phyloP scores from a whole-genome alignment of 495 filamentous ascomycete species.

The Aspergillus egyptiacus region DNA sequence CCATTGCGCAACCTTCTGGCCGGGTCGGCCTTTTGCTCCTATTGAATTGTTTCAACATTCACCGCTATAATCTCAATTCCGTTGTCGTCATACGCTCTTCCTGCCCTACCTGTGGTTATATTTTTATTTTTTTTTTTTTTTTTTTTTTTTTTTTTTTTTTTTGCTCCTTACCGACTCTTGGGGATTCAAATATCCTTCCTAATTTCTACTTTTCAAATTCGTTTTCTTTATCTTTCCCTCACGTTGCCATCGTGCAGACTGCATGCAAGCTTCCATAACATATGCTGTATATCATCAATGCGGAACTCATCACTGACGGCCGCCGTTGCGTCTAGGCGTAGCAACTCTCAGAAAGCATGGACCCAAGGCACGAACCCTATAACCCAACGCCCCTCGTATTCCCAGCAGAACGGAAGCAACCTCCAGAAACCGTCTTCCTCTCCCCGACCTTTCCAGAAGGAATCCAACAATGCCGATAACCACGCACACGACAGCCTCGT shows the following conservation, averaged over 20 bases:
- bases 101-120: not conserved
- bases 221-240: too few relatives aligned
- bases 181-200: too few relatives aligned
- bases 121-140: not conserved
- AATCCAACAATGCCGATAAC: slow-evolving; percentile 53
- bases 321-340: slow-evolving; percentile 32
- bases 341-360: slow-evolving; percentile 57
- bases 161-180: not conserved
- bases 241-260: too few relatives aligned
- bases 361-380: slow-evolving; percentile 58
- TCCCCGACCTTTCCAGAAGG: slow-evolving; percentile 39
- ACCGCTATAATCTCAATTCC: slow-evolving; percentile 8
- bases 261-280: not conserved
- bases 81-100: not conserved
- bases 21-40: slow-evolving; percentile 8
- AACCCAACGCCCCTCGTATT: slow-evolving; percentile 50
- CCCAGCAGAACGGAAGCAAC: slow-evolving; percentile 50
- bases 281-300: not conserved
- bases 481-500: slow-evolving; percentile 61
- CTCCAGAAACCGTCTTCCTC: slow-evolving; percentile 37
- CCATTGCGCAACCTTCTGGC: slow-evolving; percentile 8
- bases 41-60: too few relatives aligned
- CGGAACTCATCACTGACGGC: not conserved
- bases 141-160: not conserved
- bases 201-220: too few relatives aligned